Conservation (phyloP, 192 early-diverging fungal species). For the Backusella mclennaniae region DNA sequence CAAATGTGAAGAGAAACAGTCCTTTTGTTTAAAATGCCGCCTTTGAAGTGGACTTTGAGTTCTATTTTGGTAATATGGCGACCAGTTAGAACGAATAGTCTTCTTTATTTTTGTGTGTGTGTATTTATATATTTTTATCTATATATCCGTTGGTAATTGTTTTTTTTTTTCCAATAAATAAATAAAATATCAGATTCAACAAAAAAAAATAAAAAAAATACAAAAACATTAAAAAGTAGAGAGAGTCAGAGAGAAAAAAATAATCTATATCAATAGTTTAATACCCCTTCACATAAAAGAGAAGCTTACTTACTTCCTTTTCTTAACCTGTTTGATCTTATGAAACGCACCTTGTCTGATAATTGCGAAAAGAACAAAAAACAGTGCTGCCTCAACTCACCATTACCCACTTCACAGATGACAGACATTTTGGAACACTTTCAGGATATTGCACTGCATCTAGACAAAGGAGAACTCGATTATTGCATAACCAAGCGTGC, state of each 20-base stretch:
- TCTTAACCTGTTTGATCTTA: slow-evolving; percentile 8
- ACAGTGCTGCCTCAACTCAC: neutral
- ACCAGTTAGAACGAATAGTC: neutral
- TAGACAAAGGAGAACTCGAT: slow-evolving; percentile 29
- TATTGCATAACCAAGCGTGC: slow-evolving; percentile 18
- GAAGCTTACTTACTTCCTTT: slow-evolving; percentile 9
- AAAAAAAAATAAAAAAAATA: neutral
- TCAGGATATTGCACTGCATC: slow-evolving; percentile 13
- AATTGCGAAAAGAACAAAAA: slow-evolving; percentile 10
- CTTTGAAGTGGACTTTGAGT: neutral
- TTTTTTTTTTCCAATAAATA: neutral
- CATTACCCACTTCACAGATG: neutral
- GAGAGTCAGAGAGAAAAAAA: neutral
- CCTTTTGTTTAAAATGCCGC: neutral
- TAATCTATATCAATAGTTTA: neutral
- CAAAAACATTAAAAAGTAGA: neutral
- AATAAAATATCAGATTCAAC: neutral
- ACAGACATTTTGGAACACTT: slow-evolving; percentile 15
- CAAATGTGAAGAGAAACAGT: neutral
- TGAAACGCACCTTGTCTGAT: slow-evolving; percentile 29
- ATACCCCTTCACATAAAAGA: neutral
- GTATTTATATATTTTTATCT: neutral
- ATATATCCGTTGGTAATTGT: neutral
- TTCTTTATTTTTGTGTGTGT: neutral
- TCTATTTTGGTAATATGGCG: neutral